Base-by-base conservation (phyloP, 139 green algal species). In the Pycnococcus provasolii region DNA sequence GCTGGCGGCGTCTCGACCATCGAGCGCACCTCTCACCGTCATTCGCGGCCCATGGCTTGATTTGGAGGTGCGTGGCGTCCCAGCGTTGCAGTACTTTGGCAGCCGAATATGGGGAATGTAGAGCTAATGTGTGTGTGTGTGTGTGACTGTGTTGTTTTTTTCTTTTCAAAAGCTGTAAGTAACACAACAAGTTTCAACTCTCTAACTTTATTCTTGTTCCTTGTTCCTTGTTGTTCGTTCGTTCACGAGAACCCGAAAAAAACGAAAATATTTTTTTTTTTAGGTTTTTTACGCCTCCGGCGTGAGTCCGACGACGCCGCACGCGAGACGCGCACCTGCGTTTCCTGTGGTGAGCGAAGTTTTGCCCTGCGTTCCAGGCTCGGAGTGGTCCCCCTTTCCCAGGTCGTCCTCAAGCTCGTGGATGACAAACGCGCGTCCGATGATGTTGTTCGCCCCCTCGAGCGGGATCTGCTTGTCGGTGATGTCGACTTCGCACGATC, bases 11-110 rank as follows among this genome's bases (percentile, higher is more conserved):
- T 13, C 50, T 55, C 50, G 50, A 37, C 50, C 11, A 55, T 55
- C 50, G 11, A 11, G 11, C 50, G 50, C 50, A 55, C 11, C 13
- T 55, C 11, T 11, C 11, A 55, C 50, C 11, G 50, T 11, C 41
- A 37, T 55, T 55, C 11, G 50, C 11, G 13, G 50, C 13, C 50
- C 50, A 73, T 94, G 3, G 58, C 84, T 96, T 42, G 93, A 99
- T 64, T 72, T 99, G 60, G 93, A 99, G 72, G 90, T 97, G 41
- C 64, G 90, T 0, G 92, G 92, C 0, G 75, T 96, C 45, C 78
- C 90, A 0, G 92, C 89, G 5, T 81, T 98, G 61, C 81, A 88
- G 64, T 98, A 96, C 74, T 96, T 98, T 84, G 92, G 87, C 0
- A 68, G 72, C 59, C 52, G 80, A 4, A 88, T 98, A 2, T 98